Conservation (phyloP, 257 asterid genomes). For the Thymus quinquecostatus region DNA sequence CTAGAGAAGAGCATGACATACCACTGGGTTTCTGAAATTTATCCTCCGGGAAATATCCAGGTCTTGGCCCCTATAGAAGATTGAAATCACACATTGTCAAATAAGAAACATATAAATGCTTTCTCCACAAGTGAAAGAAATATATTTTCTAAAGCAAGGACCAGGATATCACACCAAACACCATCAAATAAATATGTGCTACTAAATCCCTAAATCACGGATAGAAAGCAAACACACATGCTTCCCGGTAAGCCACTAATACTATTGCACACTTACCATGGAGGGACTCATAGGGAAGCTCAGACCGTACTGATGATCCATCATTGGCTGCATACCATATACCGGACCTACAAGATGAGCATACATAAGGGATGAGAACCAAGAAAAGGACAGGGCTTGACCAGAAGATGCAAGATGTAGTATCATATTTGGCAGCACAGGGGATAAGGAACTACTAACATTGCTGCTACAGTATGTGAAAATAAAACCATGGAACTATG, state of each 20-base stretch:
- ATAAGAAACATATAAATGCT: conserved; percentile 3
- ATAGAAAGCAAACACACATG: conserved; percentile 3
- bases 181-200: not conserved
- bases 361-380: conserved; percentile 21
- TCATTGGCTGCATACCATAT: conserved; percentile 77
- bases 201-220: not conserved
- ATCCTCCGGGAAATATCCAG: conserved; percentile 69
- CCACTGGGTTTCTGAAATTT: conserved; percentile 59
- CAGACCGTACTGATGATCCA: conserved; percentile 76
- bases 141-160: conserved; percentile 4
- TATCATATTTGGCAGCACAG: not conserved
- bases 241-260: no score
- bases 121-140: conserved; percentile 1
- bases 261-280: conserved; percentile 49
- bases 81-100: conserved; percentile 11
- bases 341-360: conserved; percentile 60
- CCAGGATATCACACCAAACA: not conserved
- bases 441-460: not conserved
- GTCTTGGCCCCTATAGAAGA: conserved; percentile 67
- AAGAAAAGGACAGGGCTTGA: not conserved
- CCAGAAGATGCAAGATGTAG: not conserved
- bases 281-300: conserved; percentile 70
- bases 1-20: conserved; percentile 24
- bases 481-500: not conserved
- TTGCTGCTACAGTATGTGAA: not conserved